Base-by-base conservation (phyloP, 192 early-diverging fungal species). In the Podochytrium sp. region DNA sequence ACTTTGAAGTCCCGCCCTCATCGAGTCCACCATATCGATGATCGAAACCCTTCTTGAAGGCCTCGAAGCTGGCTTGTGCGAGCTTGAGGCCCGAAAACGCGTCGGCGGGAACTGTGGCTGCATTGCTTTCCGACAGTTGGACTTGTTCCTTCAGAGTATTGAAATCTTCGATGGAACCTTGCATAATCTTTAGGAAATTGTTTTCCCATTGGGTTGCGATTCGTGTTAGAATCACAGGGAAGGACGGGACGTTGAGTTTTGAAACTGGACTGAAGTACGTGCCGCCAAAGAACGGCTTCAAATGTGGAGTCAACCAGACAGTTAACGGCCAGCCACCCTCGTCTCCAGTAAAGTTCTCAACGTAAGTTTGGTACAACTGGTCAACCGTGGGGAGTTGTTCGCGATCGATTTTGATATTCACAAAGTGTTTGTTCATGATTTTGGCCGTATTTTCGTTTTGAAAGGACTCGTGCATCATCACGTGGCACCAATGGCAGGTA, bases 281-380 rank as follows among this genome's bases (percentile, higher is more conserved):
- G 30, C 75, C 75, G n/a, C 78, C 76, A 55, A 77, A 79, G 43
- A 76, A 78, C 32, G 79, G 82, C 35, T 80, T 74, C 37, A 81
- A 55, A 34, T 81, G 76, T 7, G 86, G 83, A 25, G 90, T 90
- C 33, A 89, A 59, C 47, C 86, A 88, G 0, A 88, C 83, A 4
- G 80, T 81, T 85, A 90, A 86, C 2, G 89, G 89, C 89, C 89
- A 90, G 39, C 89, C 89, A 23, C 87, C 89, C n/a, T n/a, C n/a
- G 41, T 78, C 62, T 23, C 87, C 89, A 14, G 83, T 72, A n/a
- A 82, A 78, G 27, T 79, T 68, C 76, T 87, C 84, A 12, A 90
- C 81, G 65, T 81, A 90, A 35, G 79, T 77, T 85, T 88, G 88
- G 67, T 89, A 90, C 55, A 88, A 68, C 23, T 83, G 85, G 73